phyloP scores from a whole-genome alignment of 2,329 filamentous ascomycete species.

The Xylaria sp. region DNA sequence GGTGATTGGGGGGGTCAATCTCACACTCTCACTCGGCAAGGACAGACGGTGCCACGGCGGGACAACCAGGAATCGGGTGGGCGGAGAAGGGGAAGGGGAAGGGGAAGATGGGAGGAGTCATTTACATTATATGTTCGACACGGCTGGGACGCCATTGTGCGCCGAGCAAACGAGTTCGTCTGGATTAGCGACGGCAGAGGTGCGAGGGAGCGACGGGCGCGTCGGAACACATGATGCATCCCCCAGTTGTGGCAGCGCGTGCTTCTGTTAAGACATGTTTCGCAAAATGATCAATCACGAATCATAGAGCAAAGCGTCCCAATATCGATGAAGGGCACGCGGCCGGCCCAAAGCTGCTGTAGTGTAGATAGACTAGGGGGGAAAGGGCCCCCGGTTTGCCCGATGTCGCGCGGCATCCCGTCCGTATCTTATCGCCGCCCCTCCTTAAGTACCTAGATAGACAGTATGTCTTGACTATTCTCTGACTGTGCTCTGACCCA shows the following conservation, averaged over 20 bases:
- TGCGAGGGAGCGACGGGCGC: conserved; percentile 18
- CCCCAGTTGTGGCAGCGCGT: conserved; percentile 14
- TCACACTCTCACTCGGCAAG: not conserved
- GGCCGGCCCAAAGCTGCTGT: not conserved
- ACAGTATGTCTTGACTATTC: no score
- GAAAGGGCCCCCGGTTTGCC: no score
- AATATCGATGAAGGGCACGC: not conserved
- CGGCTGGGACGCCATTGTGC: conserved; percentile 36
- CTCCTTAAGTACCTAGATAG: no score
- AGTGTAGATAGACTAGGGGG: no score
- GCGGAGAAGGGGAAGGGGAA: not conserved
- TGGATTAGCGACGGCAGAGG: conserved; percentile 19
- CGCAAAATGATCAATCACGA: not conserved
- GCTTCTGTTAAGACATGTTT: conserved; percentile 12
- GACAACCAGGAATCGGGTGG: not conserved
- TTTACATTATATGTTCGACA: conserved; percentile 38
- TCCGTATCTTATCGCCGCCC: no score
- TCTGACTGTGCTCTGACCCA: no score
- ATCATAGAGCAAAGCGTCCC: no score
- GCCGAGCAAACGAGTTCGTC: conserved; percentile 18
- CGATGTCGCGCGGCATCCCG: no score
- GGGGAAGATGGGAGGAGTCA: not conserved
- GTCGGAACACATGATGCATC: conserved; percentile 41
- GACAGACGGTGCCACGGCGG: not conserved
- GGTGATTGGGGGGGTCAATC: conserved; percentile 3